Percentiles rank a stretch among this genome's conserved stretches.
Conservation (phyloP, 2,329 filamentous ascomycete species). For the Fusarium domesticum region DNA sequence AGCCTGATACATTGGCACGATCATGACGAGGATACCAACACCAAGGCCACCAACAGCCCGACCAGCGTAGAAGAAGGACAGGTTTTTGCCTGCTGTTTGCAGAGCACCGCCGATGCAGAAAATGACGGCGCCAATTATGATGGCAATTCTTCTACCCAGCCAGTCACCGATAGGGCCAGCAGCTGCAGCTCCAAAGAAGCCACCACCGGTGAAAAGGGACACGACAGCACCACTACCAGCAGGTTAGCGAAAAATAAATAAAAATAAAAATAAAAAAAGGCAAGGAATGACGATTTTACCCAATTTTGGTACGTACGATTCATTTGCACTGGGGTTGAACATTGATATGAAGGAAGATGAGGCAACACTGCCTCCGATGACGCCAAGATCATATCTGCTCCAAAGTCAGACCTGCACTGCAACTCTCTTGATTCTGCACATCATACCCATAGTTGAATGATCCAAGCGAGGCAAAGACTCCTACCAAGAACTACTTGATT, state of each 20-base stretch:
- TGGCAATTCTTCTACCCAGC: conserved; percentile 66
- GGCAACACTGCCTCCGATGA: too few relatives aligned
- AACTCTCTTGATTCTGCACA: neutral
- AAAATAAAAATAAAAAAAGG: too few relatives aligned
- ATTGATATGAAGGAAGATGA: neutral
- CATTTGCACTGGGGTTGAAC: neutral
- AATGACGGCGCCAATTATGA: conserved; percentile 63
- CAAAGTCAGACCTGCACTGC: too few relatives aligned
- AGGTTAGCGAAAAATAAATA: too few relatives aligned
- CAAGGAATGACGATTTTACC: too few relatives aligned
- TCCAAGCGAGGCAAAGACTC: neutral
- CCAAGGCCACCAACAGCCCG: conserved; percentile 64
- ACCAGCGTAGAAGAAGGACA: conserved; percentile 64
- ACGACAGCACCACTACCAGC: conserved; percentile 39
- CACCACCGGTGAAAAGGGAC: conserved; percentile 70
- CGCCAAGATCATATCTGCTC: too few relatives aligned
- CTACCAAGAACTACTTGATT: neutral
- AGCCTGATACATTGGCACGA: conserved; percentile 63
- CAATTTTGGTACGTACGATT: too few relatives aligned
- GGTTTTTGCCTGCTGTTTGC: conserved; percentile 62
- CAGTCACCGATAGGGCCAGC: conserved; percentile 63
- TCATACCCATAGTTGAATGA: neutral
- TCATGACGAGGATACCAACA: conserved; percentile 7
- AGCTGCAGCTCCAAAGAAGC: conserved; percentile 64
- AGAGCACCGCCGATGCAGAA: conserved; percentile 70